A percentile compares a stretch with the other conserved stretches of the same genome.
Conservation (phyloP, 495 filamentous ascomycete genomes). For the Aspergillus bertholletiae region DNA sequence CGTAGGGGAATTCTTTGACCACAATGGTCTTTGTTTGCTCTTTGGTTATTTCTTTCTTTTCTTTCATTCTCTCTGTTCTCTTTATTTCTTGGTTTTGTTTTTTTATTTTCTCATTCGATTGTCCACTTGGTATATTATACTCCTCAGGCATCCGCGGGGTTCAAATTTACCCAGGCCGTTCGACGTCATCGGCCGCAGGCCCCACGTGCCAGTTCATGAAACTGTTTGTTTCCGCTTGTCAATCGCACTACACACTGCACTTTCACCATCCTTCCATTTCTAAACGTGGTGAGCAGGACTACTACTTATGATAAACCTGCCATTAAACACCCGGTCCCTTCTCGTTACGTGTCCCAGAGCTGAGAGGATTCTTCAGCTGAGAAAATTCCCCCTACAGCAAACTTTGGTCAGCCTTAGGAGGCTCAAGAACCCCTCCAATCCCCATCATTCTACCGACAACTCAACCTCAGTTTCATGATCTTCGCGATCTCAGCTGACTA, state of each 20-base stretch:
- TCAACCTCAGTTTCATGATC: constrained; percentile 5
- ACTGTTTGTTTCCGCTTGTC: constrained; percentile 4
- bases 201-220: constrained; percentile 25
- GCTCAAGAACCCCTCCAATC: constrained; percentile 7
- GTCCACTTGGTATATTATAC: neutral
- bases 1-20: neutral
- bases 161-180: too few relatives aligned
- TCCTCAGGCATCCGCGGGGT: neutral
- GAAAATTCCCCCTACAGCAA: neutral
- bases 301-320: neutral
- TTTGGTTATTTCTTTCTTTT: too few relatives aligned
- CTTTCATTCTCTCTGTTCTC: too few relatives aligned
- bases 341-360: neutral
- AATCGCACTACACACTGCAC: neutral
- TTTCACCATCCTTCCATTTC: constrained; percentile 2
- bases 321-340: neutral
- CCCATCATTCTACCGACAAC: neutral
- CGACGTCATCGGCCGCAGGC: constrained; percentile 25
- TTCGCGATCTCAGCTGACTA: constrained; percentile 6
- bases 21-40: neutral
- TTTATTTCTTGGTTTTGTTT: too few relatives aligned
- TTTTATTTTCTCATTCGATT: neutral
- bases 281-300: neutral
- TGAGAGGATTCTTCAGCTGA: neutral
- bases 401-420: constrained; percentile 10